Evolutionary conservation across 2,329 filamentous ascomycete genomes (phyloP), one percentile per base, ranked within the genome.

Genomic region (Diaporthe sp.): DNA sequence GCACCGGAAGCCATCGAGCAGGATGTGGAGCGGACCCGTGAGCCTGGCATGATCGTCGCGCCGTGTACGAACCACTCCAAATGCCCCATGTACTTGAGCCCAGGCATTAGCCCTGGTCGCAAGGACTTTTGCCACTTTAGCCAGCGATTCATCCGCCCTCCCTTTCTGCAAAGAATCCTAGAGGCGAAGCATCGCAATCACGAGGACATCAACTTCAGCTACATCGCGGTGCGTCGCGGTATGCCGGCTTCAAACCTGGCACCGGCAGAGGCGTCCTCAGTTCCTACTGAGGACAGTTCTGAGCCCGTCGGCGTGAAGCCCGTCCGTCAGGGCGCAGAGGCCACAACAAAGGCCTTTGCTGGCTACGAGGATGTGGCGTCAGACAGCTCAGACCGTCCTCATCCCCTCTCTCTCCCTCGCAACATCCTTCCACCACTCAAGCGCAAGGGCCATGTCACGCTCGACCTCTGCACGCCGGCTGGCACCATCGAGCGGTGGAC

Each of bases 401-500:
- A 93, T 78, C 85, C 94, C 51, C 89, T 95, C 15, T 89, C 92
- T 0, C 91, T 98, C 0, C 97, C 97, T 0, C 92, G 97, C 22
- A 86, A 93, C 39, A 88, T 99, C 59, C 87, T 96, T 39, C 91
- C 93, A 0, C 95, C 97, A 0, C 87, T 99, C 76, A 99, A 99
- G 86, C 92, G 95, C 34, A 92, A 92, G 53, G 95, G 95, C 0
- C 97, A 99, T 82, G 93, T 98, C 58, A 95, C 94, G 22, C 87
- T 99, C 39, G 97, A 99, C 82, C 83, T 98, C 3, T 99, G 97
- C 87, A 98, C 97, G 0, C 94, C 96, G 0, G 89, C 91, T 0
- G 97, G 94, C 44, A 92, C 90, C 57, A 92, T 98, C 46, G 96
- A 99, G 87, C 94, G 97, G 73, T 99, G 97, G 97, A 97, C 94